phyloP scores from a whole-genome alignment of 371 early-diverging fungal genomes.

The Rhizopus arrhizus region DNA sequence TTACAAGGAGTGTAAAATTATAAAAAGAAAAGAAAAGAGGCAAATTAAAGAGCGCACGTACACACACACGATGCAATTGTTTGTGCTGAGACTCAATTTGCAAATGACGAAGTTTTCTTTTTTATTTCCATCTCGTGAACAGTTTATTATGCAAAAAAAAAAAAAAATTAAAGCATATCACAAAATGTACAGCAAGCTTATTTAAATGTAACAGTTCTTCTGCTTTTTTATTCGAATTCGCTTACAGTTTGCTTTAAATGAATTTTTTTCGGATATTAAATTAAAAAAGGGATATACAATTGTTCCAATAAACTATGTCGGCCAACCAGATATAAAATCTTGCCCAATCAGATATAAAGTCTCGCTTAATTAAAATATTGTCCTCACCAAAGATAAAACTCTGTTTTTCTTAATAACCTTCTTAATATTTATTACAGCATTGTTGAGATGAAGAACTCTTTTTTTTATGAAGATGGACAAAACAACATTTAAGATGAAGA shows the following conservation, averaged over 20 bases:
- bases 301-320: not conserved
- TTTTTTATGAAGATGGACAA: constrained; percentile 4
- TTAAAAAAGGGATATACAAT: not conserved
- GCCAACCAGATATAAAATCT: not conserved
- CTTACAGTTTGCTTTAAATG: too few species aligned
- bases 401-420: not conserved
- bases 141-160: too few species aligned
- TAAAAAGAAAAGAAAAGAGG: not conserved
- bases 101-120: too few species aligned
- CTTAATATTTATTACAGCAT: not conserved
- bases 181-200: too few species aligned
- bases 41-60: constrained; percentile 1
- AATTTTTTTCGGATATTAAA: too few species aligned
- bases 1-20: not conserved
- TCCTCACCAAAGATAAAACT: constrained; percentile 2
- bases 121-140: too few species aligned
- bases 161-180: too few species aligned
- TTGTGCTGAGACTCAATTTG: not conserved
- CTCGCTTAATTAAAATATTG: constrained; percentile 1
- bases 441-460: constrained; percentile 2
- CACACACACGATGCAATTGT: not conserved
- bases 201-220: too few species aligned
- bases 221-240: too few species aligned
- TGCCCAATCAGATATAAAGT: not conserved
- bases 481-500: constrained; percentile 13